Conservation (phyloP, 1,284 basidiomycete genomes). For the Heterobasidion occidentale region DNA sequence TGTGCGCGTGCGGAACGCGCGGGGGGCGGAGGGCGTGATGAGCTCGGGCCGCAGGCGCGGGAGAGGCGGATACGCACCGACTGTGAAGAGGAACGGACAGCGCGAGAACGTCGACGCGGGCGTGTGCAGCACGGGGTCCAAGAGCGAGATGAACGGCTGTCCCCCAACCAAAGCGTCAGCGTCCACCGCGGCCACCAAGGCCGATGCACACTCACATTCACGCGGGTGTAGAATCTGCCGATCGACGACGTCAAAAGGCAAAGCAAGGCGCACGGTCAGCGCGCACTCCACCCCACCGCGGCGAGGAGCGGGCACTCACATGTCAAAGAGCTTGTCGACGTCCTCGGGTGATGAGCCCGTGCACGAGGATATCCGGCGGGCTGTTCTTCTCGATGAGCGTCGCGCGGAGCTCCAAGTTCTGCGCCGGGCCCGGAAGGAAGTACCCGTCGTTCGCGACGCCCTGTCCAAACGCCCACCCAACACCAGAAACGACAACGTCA, state of each 20-base stretch:
- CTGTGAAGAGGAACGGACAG: conserved; percentile 78
- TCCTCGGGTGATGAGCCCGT: conserved; percentile 77
- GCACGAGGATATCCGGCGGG: conserved; percentile 77
- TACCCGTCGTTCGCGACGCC: conserved; percentile 78
- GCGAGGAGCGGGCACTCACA: conserved; percentile 40
- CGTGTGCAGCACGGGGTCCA: conserved; percentile 70
- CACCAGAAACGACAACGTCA: conserved; percentile 1
- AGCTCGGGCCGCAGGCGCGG: not conserved
- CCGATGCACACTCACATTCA: conserved; percentile 48
- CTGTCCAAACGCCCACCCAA: conserved; percentile 12
- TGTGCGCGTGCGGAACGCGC: conserved; percentile 16
- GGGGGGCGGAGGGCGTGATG: not conserved
- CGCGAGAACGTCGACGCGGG: conserved; percentile 65
- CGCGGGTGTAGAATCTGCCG: conserved; percentile 52
- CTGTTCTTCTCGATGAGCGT: conserved; percentile 72
- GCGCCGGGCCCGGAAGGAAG: conserved; percentile 62
- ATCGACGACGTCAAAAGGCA: conserved; percentile 1
- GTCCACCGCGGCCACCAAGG: not conserved
- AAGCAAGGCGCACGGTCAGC: not conserved
- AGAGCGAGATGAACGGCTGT: conserved; percentile 65
- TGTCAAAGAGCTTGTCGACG: conserved; percentile 76
- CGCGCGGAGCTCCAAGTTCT: conserved; percentile 68
- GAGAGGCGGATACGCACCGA: conserved; percentile 42
- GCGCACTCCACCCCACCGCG: not conserved
- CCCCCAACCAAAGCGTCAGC: conserved; percentile 5